These are phyloP conservation scores for Borovskyia barvae DNA, from an alignment of 208 protist species.

Conservation along the genomic window DNA sequence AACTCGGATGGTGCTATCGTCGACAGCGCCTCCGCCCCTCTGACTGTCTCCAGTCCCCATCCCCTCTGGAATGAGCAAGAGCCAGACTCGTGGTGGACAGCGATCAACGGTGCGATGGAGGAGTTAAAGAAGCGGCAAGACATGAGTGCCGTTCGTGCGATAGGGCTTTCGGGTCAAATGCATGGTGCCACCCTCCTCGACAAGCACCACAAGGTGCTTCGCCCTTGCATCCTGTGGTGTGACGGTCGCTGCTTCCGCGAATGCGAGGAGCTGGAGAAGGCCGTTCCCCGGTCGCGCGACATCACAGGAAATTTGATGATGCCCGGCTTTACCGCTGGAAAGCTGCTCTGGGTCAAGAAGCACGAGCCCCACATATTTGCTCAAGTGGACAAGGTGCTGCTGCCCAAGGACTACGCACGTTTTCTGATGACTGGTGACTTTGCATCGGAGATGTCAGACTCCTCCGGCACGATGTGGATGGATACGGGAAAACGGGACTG, in stretches of 20 bases:
- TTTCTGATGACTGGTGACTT: constrained; percentile 67
- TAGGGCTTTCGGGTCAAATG: constrained; percentile 76
- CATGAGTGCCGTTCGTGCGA: constrained; percentile 42
- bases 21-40: constrained; percentile 43
- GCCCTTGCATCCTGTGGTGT: constrained; percentile 82
- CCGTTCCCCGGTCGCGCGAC: constrained; percentile 46
- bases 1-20: constrained; percentile 43
- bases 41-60: constrained; percentile 57
- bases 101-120: constrained; percentile 53
- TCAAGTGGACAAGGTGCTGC: constrained; percentile 58
- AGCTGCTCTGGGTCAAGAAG: constrained; percentile 74
- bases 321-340: constrained; percentile 81
- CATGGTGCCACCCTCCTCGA: constrained; percentile 72
- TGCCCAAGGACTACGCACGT: constrained; percentile 79
- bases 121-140: constrained; percentile 50
- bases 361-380: constrained; percentile 64
- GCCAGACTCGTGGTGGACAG: constrained; percentile 53
- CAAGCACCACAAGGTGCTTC: constrained; percentile 51
- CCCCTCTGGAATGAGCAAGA: constrained; percentile 79
- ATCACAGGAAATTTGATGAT: constrained; percentile 83
- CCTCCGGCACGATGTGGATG: constrained; percentile 76
- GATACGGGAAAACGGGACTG: constrained; percentile 66
- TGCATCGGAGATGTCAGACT: constrained; percentile 72
- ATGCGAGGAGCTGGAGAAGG: constrained; percentile 64
- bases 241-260: constrained; percentile 65